phyloP scores from a whole-genome alignment of 2,329 filamentous ascomycete species.

The Pyrenochaeta sp. region DNA sequence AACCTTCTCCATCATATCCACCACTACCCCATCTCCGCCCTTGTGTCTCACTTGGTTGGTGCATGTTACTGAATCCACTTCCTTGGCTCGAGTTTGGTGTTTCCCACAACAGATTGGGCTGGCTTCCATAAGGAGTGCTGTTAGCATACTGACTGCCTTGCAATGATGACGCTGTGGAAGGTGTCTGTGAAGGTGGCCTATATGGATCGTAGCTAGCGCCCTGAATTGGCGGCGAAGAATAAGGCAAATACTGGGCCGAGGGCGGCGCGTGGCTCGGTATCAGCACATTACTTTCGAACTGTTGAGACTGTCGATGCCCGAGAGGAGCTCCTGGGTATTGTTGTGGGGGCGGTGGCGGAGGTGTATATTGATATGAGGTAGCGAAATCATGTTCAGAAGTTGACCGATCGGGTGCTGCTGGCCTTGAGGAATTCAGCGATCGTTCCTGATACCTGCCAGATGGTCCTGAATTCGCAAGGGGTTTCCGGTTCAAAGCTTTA shows the following conservation, averaged over 20 bases:
- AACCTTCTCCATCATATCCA: slow-evolving; percentile 20
- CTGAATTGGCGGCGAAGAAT: slow-evolving; percentile 3
- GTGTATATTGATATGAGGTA: neutral
- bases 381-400: slow-evolving; percentile 11
- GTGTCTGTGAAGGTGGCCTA: slow-evolving; percentile 1
- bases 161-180: slow-evolving; percentile 10
- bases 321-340: slow-evolving; percentile 10
- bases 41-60: slow-evolving; percentile 4
- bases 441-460: slow-evolving; percentile 19
- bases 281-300: neutral
- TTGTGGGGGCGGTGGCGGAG: neutral
- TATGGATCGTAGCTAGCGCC: slow-evolving; percentile 3
- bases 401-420: slow-evolving; percentile 4
- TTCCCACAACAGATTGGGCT: slow-evolving; percentile 5
- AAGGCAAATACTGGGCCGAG: slow-evolving; percentile 7
- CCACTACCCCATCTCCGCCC: slow-evolving; percentile 12
- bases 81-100: slow-evolving; percentile 10
- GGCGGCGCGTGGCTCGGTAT: neutral
- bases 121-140: slow-evolving; percentile 2
- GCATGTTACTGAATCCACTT: neutral
- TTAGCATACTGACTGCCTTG: slow-evolving; percentile 17
- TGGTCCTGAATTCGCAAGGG: slow-evolving; percentile 11
- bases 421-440: slow-evolving; percentile 7
- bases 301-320: slow-evolving; percentile 3
- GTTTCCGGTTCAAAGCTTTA: slow-evolving; percentile 8